Conservation (phyloP, 768 basidiomycete species). For the Tricholoma furcatifolium region DNA sequence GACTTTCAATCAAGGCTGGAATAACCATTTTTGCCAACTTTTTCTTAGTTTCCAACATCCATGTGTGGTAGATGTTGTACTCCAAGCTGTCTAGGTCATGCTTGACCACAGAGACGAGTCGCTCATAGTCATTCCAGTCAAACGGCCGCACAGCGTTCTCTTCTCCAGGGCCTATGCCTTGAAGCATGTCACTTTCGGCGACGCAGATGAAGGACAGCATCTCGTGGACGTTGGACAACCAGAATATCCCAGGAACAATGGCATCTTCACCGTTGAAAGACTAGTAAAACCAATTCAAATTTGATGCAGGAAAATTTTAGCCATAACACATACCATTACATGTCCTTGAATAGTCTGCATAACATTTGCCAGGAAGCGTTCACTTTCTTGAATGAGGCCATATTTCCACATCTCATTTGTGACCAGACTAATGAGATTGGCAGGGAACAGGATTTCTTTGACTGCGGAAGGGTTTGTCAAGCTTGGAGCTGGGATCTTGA, state of each 20-base stretch:
- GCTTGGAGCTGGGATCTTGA: slow-evolving; percentile 92
- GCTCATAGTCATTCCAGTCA: slow-evolving; percentile 97
- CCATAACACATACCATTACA: slow-evolving; percentile 80
- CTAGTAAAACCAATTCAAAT: slow-evolving; percentile 33
- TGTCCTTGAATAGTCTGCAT: slow-evolving; percentile 98
- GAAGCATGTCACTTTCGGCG: slow-evolving; percentile 97
- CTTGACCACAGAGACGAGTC: slow-evolving; percentile 95
- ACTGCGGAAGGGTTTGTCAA: slow-evolving; percentile 88
- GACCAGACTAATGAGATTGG: slow-evolving; percentile 94
- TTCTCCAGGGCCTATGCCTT: slow-evolving; percentile 96
- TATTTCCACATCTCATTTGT: slow-evolving; percentile 99
- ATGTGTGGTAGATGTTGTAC: slow-evolving; percentile 99
- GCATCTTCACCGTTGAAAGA: slow-evolving; percentile 93
- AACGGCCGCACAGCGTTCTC: slow-evolving; percentile 90
- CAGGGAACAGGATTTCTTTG: slow-evolving; percentile 98
- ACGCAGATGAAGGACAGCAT: slow-evolving; percentile 99
- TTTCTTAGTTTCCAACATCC: slow-evolving; percentile 99
- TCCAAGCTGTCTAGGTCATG: slow-evolving; percentile 98
- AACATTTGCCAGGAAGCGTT: slow-evolving; percentile 96
- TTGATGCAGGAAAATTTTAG: slow-evolving; percentile 6
- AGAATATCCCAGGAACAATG: slow-evolving; percentile 95
- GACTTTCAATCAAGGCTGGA: slow-evolving; percentile 97
- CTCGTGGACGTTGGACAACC: slow-evolving; percentile 99
- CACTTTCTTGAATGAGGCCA: slow-evolving; percentile 94
- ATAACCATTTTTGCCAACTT: slow-evolving; percentile 96